These are phyloP conservation scores for Bruguiera parviflora DNA, from an alignment of 345 rosid species.

Conservation along the genomic window DNA sequence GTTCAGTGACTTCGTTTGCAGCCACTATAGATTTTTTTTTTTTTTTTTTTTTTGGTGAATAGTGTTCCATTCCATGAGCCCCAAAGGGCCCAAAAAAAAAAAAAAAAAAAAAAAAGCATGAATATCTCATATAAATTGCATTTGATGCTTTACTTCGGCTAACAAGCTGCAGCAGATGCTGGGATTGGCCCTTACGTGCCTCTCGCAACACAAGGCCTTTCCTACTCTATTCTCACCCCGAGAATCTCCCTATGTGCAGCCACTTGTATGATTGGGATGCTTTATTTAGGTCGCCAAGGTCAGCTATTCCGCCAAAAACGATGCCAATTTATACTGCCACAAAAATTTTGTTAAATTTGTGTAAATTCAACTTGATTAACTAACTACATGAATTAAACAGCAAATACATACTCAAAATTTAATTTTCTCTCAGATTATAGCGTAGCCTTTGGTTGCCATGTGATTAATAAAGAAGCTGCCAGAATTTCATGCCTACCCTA, in stretches of 20 bases:
- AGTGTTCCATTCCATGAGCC: too few relatives aligned
- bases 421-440: too few relatives aligned
- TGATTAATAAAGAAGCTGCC: neutral
- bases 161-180: slow-evolving; percentile 10
- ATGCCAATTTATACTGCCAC: neutral
- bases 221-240: slow-evolving; percentile 15
- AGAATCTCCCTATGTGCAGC: slow-evolving; percentile 19
- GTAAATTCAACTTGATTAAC: too few relatives aligned
- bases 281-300: neutral
- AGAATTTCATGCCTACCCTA: slow-evolving; percentile 8
- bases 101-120: neutral
- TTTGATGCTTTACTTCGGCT: slow-evolving; percentile 29
- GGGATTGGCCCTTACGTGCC: slow-evolving; percentile 22
- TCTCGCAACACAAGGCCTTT: slow-evolving; percentile 10
- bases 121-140: neutral
- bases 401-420: too few relatives aligned
- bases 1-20: too few relatives aligned
- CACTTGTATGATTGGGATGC: neutral
- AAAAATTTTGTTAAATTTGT: too few relatives aligned
- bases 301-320: neutral
- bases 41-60: too few relatives aligned
- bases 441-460: neutral
- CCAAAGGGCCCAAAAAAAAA: too few relatives aligned
- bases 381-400: too few relatives aligned
- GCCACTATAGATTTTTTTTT: too few relatives aligned